Evolutionary conservation across 2,329 filamentous ascomycete genomes (phyloP), one percentile per base, ranked within the genome.

Genomic region (Neocatenulostroma microsporum): DNA sequence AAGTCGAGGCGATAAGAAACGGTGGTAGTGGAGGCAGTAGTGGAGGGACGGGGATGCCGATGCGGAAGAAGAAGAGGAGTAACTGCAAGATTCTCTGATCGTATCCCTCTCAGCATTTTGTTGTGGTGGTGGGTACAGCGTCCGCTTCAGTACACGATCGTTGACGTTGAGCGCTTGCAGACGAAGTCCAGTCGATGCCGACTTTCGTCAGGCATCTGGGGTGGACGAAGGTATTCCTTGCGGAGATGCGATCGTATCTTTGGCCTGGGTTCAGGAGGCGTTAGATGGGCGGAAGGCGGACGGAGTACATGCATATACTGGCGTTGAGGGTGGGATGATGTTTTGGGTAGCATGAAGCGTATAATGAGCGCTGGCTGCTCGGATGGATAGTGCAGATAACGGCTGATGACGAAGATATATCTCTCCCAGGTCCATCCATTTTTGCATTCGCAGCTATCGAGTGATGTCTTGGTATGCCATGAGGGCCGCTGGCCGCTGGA

Each of bases 21-120:
- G 59, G 57, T 21, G 53, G 57, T 26, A 55, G 56, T 30, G 52
- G 39, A 41, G 53, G 38, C 27, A 54, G 45, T 37, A 56, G 58
- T 36, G 44, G 51, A 24, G 47, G 56, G 15, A 32, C 43, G 23
- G 39, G 21, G 26, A 39, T 41, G 39, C 49, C 53, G n/a, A 50
- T 53, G 23, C 72, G 70, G 67, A 85, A 80, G 72, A 81, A 81
- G 70, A 91, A 85, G 78, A 87, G 84, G 75, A 80, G 81, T 68
- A 83, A 74, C 63, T 93, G 85, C 71, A 77, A 74, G 61, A 76
- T 89, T 62, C 71, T 93, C 58, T 93, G 70, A 76, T 34, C 21
- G 5, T 7, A 5, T 24, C 19, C 23, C 9, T 24, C n/a, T 24
- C 23, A 24, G 23, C 9, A 24, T 24, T 8, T 24, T n/a, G 23